Evolutionary conservation across 148 eudicot species (phyloP).

Genomic region (Tetragonia tetragonoides): DNA sequence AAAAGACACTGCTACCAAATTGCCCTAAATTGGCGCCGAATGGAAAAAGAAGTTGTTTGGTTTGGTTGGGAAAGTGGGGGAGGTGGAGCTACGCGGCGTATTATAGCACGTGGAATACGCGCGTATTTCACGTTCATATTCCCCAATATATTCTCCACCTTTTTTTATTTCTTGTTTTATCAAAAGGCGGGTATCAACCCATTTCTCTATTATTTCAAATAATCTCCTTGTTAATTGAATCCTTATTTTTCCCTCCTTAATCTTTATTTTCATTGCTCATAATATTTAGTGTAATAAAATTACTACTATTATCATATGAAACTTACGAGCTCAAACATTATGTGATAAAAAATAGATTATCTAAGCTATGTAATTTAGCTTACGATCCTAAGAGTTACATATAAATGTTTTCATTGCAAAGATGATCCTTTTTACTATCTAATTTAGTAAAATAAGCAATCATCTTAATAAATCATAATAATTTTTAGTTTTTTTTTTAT

Average conservation of each 20-base stretch:
- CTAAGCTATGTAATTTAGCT: no score
- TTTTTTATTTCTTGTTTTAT: not conserved
- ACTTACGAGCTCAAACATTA: not conserved
- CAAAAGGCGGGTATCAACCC: slow-evolving; percentile 1
- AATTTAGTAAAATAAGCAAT: no score
- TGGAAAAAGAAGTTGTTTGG: not conserved
- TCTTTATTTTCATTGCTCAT: no score
- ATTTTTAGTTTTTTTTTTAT: no score
- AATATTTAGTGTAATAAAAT: no score
- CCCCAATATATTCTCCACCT: no score
- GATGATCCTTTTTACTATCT: no score
- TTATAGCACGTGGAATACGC: slow-evolving; percentile 13
- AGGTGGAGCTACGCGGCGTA: slow-evolving; percentile 3
- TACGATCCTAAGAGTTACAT: no score
- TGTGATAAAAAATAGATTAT: not conserved
- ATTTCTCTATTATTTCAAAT: not conserved
- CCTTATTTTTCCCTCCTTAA: no score
- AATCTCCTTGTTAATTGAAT: not conserved
- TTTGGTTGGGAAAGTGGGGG: slow-evolving; percentile 3
- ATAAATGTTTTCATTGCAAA: no score
- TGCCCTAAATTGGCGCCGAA: slow-evolving; percentile 21
- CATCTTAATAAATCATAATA: no score
- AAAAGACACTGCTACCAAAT: not conserved
- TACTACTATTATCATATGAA: no score
- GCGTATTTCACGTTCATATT: slow-evolving; percentile 2